phyloP scores from a whole-genome alignment of 208 protist genomes.

The Trypanosoma lewisi region DNA sequence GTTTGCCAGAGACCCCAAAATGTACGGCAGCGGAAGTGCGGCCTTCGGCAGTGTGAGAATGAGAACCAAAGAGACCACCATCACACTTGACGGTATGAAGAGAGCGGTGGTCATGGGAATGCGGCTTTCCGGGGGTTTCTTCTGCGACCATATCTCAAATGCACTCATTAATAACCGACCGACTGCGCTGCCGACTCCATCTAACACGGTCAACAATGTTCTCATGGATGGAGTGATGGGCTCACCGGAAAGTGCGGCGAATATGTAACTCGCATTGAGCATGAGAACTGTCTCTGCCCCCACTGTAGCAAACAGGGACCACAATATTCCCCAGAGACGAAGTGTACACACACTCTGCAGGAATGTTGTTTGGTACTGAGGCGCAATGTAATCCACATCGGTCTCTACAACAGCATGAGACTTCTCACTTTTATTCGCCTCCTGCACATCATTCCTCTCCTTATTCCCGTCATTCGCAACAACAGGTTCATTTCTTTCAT shows the following conservation, averaged over 20 bases:
- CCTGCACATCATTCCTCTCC: not conserved
- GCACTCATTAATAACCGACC: slow-evolving; percentile 64
- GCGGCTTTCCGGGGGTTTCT: slow-evolving; percentile 48
- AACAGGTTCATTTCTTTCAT: not conserved
- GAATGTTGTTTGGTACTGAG: slow-evolving; percentile 75
- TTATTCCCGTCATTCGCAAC: not conserved
- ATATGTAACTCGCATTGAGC: slow-evolving; percentile 74
- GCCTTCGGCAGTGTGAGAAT: slow-evolving; percentile 10
- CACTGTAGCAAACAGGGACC: slow-evolving; percentile 53
- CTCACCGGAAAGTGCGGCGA: slow-evolving; percentile 46
- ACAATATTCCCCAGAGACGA: slow-evolving; percentile 55
- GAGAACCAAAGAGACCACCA: slow-evolving; percentile 28
- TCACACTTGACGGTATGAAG: slow-evolving; percentile 44
- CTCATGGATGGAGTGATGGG: slow-evolving; percentile 34
- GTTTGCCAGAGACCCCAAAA: slow-evolving; percentile 21
- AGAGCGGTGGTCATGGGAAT: slow-evolving; percentile 65
- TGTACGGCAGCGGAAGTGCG: slow-evolving; percentile 27
- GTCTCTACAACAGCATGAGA: not conserved
- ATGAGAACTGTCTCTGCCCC: slow-evolving; percentile 68
- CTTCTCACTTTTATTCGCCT: not conserved
- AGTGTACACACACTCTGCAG: slow-evolving; percentile 38
- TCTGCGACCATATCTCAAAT: slow-evolving; percentile 68
- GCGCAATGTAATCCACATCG: slow-evolving; percentile 55
- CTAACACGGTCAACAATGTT: slow-evolving; percentile 59
- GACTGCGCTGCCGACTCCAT: slow-evolving; percentile 66